These are phyloP conservation scores for Pleurotus eryngii DNA, from an alignment of 768 basidiomycete genomes.

Conservation along the genomic window DNA sequence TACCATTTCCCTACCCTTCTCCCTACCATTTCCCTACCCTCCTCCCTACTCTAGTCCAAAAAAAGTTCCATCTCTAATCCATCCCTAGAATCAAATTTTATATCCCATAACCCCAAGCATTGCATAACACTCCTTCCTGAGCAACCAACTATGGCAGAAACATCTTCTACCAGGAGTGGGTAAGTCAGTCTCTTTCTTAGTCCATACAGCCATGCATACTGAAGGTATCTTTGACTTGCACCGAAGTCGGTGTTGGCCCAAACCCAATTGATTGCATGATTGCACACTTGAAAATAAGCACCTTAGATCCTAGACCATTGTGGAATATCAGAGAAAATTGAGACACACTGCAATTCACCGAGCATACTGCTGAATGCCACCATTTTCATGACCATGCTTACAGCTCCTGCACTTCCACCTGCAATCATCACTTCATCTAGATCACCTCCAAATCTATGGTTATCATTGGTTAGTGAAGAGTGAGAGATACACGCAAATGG, in stretches of 20 bases:
- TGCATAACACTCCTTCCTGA: constrained; percentile 25
- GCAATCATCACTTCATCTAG: constrained; percentile 30
- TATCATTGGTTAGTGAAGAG: neutral
- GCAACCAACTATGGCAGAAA: constrained; percentile 27
- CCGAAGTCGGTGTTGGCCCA: constrained; percentile 29
- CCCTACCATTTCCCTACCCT: no score
- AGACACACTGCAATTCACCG: neutral
- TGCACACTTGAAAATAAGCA: constrained; percentile 34
- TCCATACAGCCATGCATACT: constrained; percentile 19
- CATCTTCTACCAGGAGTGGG: constrained; percentile 18
- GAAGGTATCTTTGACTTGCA: constrained; percentile 27
- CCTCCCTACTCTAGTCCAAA: no score
- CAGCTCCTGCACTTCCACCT: constrained; percentile 41
- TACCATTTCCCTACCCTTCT: no score
- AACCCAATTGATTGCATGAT: constrained; percentile 42
- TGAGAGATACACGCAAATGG: neutral
- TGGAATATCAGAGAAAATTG: neutral
- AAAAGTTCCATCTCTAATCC: no score
- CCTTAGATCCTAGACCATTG: constrained; percentile 21
- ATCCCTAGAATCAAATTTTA: no score
- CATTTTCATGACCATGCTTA: constrained; percentile 41
- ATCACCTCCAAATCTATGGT: constrained; percentile 28
- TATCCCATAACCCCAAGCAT: no score
- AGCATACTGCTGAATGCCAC: constrained; percentile 38
- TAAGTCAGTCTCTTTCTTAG: neutral